Evolutionary conservation across 768 basidiomycete species (phyloP).

Genomic region (Grammothele lineata): DNA sequence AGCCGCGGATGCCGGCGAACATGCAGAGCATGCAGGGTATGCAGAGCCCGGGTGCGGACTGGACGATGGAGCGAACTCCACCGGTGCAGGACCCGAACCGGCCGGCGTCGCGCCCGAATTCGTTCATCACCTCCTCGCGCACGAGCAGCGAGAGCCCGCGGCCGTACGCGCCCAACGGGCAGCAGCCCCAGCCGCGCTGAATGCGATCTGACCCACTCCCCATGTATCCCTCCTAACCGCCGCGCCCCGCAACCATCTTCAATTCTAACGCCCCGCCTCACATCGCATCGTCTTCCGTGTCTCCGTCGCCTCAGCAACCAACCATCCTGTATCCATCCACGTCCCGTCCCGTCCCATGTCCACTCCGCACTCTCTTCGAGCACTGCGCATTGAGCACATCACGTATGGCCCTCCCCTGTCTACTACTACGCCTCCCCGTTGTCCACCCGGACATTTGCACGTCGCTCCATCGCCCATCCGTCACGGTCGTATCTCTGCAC

Average conservation of each 20-base stretch:
- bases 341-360: conserved; percentile 9
- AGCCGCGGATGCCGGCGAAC: conserved; percentile 30
- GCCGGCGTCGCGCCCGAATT: conserved; percentile 24
- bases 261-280: neutral
- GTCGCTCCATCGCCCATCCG: neutral
- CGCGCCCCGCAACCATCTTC: too few relatives aligned
- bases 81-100: conserved; percentile 21
- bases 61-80: conserved; percentile 21
- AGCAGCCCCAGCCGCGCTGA: conserved; percentile 25
- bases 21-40: conserved; percentile 15
- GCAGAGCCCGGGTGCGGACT: conserved; percentile 16
- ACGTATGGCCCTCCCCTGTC: neutral
- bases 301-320: too few relatives aligned
- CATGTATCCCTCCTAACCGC: too few relatives aligned
- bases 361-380: neutral
- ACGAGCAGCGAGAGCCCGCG: conserved; percentile 26
- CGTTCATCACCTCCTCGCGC: conserved; percentile 21
- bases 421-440: neutral
- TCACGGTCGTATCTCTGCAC: conserved; percentile 7
- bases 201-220: too few relatives aligned
- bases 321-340: neutral
- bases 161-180: conserved; percentile 21
- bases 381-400: neutral
- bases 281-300: neutral
- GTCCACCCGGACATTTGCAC: conserved; percentile 3